Percentiles rank a stretch among this genome's conserved stretches.
Evolutionary conservation across 2,329 filamentous ascomycete species (phyloP).

Genomic region (Botrytis paeoniae): DNA sequence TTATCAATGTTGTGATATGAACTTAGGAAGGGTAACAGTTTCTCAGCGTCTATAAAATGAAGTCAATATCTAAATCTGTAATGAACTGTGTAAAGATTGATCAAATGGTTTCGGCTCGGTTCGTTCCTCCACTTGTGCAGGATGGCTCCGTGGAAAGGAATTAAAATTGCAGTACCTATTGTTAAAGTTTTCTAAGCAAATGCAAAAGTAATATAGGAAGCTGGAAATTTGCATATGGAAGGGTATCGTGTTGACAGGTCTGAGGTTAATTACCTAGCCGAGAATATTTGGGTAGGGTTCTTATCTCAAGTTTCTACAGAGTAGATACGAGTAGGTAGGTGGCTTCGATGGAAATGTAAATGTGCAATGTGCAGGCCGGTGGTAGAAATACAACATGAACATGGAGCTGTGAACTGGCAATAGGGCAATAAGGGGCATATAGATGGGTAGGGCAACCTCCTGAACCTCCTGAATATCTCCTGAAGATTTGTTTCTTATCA

Average conservation of each 20-base stretch:
- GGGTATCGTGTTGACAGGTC: not conserved
- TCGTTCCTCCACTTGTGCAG: not conserved
- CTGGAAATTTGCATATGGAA: not conserved
- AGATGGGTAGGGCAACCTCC: not conserved
- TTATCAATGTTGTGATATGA: not conserved
- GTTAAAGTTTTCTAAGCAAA: not conserved
- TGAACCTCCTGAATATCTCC: not conserved
- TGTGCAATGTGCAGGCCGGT: not conserved
- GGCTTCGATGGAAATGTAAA: not conserved
- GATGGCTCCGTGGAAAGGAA: not conserved
- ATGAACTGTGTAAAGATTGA: not conserved
- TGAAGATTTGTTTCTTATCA: not conserved
- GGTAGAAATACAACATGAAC: not conserved
- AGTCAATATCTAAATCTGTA: not conserved
- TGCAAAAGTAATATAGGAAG: not conserved
- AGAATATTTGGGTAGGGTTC: not conserved
- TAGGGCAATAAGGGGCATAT: not conserved
- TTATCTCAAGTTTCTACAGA: not conserved
- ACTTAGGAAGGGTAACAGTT: too few relatives aligned
- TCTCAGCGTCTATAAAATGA: constrained; percentile 2
- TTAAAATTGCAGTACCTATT: not conserved
- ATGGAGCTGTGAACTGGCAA: not conserved
- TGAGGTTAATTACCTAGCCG: not conserved
- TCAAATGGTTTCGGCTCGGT: not conserved
- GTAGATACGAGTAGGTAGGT: not conserved